Conservation (phyloP, 495 filamentous ascomycete genomes). For the Extremus antarcticus region DNA sequence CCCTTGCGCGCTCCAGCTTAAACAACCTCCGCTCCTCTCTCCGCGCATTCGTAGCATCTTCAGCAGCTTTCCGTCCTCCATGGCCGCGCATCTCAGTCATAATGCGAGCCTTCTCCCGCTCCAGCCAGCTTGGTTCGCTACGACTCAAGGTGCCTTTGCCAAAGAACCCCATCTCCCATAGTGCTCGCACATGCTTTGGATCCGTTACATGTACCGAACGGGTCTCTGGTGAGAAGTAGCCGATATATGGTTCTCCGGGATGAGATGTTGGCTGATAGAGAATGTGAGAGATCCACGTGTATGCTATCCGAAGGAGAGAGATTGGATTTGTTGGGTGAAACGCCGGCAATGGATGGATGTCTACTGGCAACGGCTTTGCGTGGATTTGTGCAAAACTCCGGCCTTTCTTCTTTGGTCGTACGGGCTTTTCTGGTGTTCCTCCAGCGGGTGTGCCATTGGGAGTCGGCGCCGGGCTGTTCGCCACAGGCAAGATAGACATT, state of each 20-base stretch:
- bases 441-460: too few species aligned
- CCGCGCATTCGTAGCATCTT: slow-evolving; percentile 65
- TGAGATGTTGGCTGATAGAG: slow-evolving; percentile 57
- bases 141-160: slow-evolving; percentile 87
- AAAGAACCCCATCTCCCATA: slow-evolving; percentile 96
- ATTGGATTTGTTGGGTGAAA: slow-evolving; percentile 89
- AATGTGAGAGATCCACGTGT: slow-evolving; percentile 62
- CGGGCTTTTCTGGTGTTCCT: background rate
- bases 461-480: too few species aligned
- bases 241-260: slow-evolving; percentile 52
- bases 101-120: slow-evolving; percentile 58
- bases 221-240: slow-evolving; percentile 66
- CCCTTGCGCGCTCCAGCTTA: slow-evolving; percentile 82
- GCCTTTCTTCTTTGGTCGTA: slow-evolving; percentile 3
- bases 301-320: slow-evolving; percentile 67
- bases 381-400: slow-evolving; percentile 39
- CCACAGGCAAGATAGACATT: too few species aligned
- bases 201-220: slow-evolving; percentile 79
- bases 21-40: slow-evolving; percentile 69
- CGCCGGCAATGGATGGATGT: slow-evolving; percentile 67
- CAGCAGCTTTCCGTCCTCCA: slow-evolving; percentile 53
- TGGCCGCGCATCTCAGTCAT: slow-evolving; percentile 36
- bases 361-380: slow-evolving; percentile 65
- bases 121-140: slow-evolving; percentile 88
- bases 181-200: slow-evolving; percentile 54